These are phyloP conservation scores for Musa beccarii DNA, from an alignment of 176 grass and related monocot genomes.

Conservation along the genomic window DNA sequence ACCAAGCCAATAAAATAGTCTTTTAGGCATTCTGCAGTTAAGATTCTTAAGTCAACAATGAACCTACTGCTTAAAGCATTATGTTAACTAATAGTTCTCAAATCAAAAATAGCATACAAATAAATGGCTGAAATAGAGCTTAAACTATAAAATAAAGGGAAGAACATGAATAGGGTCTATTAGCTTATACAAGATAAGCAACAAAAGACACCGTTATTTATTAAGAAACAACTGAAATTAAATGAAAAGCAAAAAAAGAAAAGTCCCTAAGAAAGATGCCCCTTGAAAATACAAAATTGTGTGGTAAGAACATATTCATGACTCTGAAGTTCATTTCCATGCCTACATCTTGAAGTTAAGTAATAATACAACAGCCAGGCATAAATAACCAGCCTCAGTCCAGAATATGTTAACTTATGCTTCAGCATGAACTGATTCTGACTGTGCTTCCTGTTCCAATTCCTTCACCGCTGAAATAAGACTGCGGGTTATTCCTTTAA, in stretches of 20 bases:
- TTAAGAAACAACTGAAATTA: neutral
- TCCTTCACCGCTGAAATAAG: slow-evolving; percentile 88
- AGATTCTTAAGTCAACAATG: neutral
- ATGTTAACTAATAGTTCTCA: neutral
- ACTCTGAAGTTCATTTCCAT: neutral
- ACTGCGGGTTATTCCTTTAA: slow-evolving; percentile 51
- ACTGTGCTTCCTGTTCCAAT: slow-evolving; percentile 47
- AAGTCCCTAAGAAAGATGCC: neutral
- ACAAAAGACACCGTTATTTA: neutral
- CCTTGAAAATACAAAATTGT: neutral
- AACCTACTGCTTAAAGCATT: neutral
- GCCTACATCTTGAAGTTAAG: neutral
- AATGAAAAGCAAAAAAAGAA: neutral
- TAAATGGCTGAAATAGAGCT: neutral
- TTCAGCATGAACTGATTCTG: slow-evolving; percentile 32
- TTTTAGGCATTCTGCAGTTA: neutral
- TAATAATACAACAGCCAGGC: neutral
- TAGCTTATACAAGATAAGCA: neutral
- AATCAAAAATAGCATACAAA: neutral
- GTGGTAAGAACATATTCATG: neutral
- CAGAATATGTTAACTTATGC: slow-evolving; percentile 16
- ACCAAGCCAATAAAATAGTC: neutral
- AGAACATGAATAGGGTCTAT: neutral
- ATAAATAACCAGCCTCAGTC: neutral
- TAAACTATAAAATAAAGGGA: neutral